Evolutionary conservation across 2,329 filamentous ascomycete species (phyloP).

Genomic region (Magnaporthiopsis incrustans): DNA sequence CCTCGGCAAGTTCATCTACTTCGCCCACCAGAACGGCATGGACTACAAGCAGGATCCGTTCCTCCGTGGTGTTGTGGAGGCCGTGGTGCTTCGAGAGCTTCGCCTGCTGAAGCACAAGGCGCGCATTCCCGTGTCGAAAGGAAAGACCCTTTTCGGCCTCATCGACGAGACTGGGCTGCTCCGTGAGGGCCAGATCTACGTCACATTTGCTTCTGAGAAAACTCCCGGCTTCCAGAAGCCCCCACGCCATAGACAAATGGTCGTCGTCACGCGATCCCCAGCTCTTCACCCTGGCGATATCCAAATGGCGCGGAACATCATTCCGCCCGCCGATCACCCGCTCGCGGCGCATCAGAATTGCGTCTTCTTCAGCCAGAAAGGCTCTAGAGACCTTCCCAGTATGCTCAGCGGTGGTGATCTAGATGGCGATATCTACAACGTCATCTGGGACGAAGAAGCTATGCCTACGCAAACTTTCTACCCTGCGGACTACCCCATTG

Average conservation of each 20-base stretch:
- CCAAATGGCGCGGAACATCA: conserved; percentile 54
- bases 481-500: conserved; percentile 64
- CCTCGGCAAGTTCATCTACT: conserved; percentile 53
- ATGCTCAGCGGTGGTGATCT: conserved; percentile 75
- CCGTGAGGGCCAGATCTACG: conserved; percentile 59
- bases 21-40: conserved; percentile 48
- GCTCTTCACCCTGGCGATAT: conserved; percentile 78
- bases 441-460: conserved; percentile 61
- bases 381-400: conserved; percentile 66
- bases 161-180: conserved; percentile 74
- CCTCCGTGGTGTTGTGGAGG: conserved; percentile 61
- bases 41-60: conserved; percentile 63
- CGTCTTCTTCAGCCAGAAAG: conserved; percentile 67
- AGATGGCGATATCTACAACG: conserved; percentile 73
- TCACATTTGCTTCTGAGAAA: conserved; percentile 29
- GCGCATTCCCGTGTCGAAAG: conserved; percentile 62
- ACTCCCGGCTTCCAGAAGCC: conserved; percentile 13
- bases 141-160: conserved; percentile 71
- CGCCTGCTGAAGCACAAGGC: conserved; percentile 71
- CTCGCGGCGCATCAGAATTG: conserved; percentile 61
- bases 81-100: conserved; percentile 61
- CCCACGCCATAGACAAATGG: conserved; percentile 23
- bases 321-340: conserved; percentile 52
- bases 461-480: conserved; percentile 31
- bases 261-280: conserved; percentile 70